Conservation (phyloP, 2,329 filamentous ascomycete species). For the Ascochyta lentis region DNA sequence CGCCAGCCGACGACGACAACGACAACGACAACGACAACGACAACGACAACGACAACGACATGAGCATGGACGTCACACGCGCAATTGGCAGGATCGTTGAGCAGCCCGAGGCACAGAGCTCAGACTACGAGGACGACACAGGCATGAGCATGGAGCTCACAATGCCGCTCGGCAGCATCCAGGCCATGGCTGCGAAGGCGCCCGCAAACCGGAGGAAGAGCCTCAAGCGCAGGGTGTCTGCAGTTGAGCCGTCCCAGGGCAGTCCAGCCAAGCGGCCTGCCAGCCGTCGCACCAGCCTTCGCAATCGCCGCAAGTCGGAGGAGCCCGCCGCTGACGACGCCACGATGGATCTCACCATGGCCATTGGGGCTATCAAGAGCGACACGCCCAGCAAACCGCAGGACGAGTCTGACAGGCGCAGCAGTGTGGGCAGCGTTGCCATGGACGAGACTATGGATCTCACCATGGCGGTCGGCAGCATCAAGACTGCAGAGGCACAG, state of each 20-base stretch:
- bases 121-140: conserved; percentile 52
- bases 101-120: conserved; percentile 46
- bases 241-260: conserved; percentile 46
- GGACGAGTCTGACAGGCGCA: conserved; percentile 24
- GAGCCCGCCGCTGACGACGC: conserved; percentile 48
- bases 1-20: conserved; percentile 48
- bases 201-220: conserved; percentile 43
- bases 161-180: conserved; percentile 60
- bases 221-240: conserved; percentile 54
- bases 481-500: conserved; percentile 29
- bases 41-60: conserved; percentile 65
- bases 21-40: too few species aligned
- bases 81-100: conserved; percentile 80
- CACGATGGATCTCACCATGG: conserved; percentile 51
- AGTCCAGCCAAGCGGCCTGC: conserved; percentile 47
- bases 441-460: conserved; percentile 51
- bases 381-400: conserved; percentile 3
- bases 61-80: conserved; percentile 94
- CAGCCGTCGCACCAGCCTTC: conserved; percentile 47
- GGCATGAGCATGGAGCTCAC: conserved; percentile 63
- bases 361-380: conserved; percentile 46
- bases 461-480: conserved; percentile 48
- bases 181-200: conserved; percentile 39
- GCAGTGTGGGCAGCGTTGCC: conserved; percentile 35
- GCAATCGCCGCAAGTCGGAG: conserved; percentile 48